phyloP scores from a whole-genome alignment of 768 basidiomycete species.

The Boletellus ananiceps region DNA sequence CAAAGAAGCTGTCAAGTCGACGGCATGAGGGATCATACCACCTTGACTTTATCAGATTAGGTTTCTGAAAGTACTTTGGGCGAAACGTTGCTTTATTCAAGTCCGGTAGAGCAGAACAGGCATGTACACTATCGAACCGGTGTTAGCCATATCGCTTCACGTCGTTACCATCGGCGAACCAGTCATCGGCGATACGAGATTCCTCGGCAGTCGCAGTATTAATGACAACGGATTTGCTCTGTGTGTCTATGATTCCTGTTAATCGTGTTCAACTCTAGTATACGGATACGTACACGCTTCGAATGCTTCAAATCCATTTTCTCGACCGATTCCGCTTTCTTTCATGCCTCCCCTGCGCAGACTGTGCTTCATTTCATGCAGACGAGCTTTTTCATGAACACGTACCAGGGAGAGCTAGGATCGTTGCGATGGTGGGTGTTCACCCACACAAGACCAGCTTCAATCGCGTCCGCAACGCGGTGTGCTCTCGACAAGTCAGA shows the following conservation, averaged over 20 bases:
- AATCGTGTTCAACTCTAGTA: neutral
- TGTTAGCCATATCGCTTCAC: constrained; percentile 61
- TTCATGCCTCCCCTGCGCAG: constrained; percentile 79
- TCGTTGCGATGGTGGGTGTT: constrained; percentile 90
- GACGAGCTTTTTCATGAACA: neutral
- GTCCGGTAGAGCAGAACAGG: neutral
- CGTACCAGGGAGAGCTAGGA: constrained; percentile 80
- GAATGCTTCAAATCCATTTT: constrained; percentile 80
- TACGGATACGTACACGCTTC: constrained; percentile 56
- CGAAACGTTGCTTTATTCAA: constrained; percentile 1
- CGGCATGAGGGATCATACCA: constrained; percentile 25
- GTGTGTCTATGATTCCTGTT: constrained; percentile 53
- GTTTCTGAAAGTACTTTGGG: constrained; percentile 7
- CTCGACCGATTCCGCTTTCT: constrained; percentile 81
- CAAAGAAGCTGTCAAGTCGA: constrained; percentile 56
- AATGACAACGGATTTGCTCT: constrained; percentile 77
- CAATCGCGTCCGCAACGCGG: constrained; percentile 61
- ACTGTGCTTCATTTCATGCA: constrained; percentile 3
- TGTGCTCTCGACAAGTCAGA: constrained; percentile 69
- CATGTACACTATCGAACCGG: neutral
- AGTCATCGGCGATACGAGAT: constrained; percentile 60
- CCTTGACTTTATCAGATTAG: constrained; percentile 12
- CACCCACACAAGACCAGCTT: constrained; percentile 81
- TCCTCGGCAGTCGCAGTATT: constrained; percentile 65
- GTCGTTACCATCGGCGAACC: constrained; percentile 62